These are phyloP conservation scores for Aureobasidium leucospermi DNA, from an alignment of 2,329 filamentous ascomycete species.

Conservation along the genomic window DNA sequence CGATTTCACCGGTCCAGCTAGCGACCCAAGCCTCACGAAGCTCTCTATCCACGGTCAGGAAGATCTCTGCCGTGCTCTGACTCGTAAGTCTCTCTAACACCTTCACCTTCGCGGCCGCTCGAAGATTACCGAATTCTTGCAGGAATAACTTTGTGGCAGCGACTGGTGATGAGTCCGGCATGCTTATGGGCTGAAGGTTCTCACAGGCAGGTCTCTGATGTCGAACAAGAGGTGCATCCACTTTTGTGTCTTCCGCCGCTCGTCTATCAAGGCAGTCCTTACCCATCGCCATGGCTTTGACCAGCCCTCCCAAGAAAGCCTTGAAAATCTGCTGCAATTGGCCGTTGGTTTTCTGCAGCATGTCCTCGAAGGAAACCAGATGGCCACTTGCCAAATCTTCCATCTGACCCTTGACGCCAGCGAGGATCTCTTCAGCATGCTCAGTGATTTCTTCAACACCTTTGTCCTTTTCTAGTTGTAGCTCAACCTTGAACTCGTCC, in stretches of 20 bases:
- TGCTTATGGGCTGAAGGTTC: too few species aligned
- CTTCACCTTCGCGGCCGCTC: not conserved
- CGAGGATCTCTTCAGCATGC: not conserved
- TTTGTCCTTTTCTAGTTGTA: not conserved
- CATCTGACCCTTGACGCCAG: not conserved
- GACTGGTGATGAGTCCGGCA: not conserved
- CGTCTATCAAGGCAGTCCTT: too few species aligned
- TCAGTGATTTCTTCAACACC: not conserved
- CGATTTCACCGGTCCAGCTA: not conserved
- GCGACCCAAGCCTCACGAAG: not conserved
- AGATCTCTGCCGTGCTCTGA: not conserved
- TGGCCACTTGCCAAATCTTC: not conserved
- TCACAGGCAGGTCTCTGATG: too few species aligned
- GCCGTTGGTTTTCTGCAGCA: not conserved
- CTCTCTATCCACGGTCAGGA: not conserved
- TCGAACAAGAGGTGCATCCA: not conserved
- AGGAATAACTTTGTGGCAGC: not conserved
- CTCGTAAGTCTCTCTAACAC: not conserved
- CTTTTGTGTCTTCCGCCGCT: not conserved
- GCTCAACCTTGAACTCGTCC: not conserved
- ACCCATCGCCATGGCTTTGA: not conserved
- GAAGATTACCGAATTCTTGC: not conserved
- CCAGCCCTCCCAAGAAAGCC: not conserved
- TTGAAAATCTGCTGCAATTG: not conserved
- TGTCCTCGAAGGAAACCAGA: not conserved